A percentile compares a stretch with the other conserved stretches of the same genome.
Conservation (phyloP, 139 green algal genomes). For the Edaphochlamys debaryana region DNA sequence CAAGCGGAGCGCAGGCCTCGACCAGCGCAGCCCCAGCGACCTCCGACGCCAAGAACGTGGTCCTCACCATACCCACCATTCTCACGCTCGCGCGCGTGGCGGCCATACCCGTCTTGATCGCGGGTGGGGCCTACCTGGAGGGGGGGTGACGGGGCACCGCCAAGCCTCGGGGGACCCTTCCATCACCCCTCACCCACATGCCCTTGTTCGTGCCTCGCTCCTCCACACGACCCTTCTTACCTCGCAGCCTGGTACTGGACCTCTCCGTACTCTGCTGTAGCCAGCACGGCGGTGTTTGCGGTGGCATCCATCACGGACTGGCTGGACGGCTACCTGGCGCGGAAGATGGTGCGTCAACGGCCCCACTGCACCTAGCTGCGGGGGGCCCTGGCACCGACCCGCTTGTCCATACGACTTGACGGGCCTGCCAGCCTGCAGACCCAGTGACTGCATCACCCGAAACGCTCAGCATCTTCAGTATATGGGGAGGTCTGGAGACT, state of each 20-base stretch:
- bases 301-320: slow-evolving; percentile 92
- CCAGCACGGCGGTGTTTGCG: slow-evolving; percentile 80
- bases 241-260: slow-evolving; percentile 71
- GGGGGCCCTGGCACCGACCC: no score
- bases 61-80: slow-evolving; percentile 89
- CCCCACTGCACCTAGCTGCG: background rate
- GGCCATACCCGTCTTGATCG: slow-evolving; percentile 84
- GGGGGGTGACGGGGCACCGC: no score
- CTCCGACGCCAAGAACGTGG: background rate
- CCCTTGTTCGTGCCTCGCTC: background rate
- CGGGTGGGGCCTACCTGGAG: slow-evolving; percentile 38
- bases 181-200: no score
- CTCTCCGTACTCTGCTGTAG: slow-evolving; percentile 45
- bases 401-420: no score
- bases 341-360: slow-evolving; percentile 82
- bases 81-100: slow-evolving; percentile 86
- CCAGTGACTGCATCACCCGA: no score
- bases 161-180: no score
- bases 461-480: no score
- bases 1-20: background rate
- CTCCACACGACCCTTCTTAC: background rate
- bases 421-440: no score
- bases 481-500: no score
- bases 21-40: background rate
- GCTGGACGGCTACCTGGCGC: slow-evolving; percentile 95